Evolutionary conservation across 768 basidiomycete genomes (phyloP), one percentile per base, ranked within the genome.

Genomic region (Lactarius quietus): DNA sequence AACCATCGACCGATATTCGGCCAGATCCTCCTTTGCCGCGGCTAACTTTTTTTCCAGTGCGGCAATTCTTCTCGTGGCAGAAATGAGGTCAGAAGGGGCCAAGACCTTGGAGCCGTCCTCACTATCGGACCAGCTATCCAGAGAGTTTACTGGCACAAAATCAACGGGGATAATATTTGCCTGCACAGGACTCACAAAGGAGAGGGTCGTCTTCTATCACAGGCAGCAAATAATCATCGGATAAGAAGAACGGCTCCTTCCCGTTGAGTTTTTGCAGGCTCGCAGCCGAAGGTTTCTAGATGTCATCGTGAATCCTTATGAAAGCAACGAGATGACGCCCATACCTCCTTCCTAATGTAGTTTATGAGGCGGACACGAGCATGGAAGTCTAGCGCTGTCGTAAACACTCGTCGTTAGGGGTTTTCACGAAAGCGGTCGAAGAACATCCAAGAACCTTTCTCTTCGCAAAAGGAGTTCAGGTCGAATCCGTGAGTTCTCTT

Each of bases 151-250:
- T 38, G 10, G 63, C 56, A 26, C 33, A 69, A 23, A 36, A 68
- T 64, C 57, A 57, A 48, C n/a, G 51, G n/a, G 55, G 26, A 62
- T 17, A 10, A n/a, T 6, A 14, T 41, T 18, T 15, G 18, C 33
- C n/a, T 23, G n/a, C 33, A 36, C 45, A 9, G 56, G 8, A 80
- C 90, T 72, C 71, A 97, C 96, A 92, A 28, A 98, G 86, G 15
- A 97, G 76, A 2, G 93, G 90, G 73, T 98, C 96, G 70, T 95
- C 89, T 71, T 91, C 87, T 51, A 97, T 69, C 33, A 84, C 85
- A 2, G 96, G 96, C 45, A 84, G 82, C 26, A 98, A 84, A 72
- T 92, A 92, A 62, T 84, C 84, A 72, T 98, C 95, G 9, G 86
- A 84, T 15, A 78, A 73, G 66, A 95, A 84, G 70, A 93, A 82